Percentiles rank a stretch among this genome's conserved stretches.
Conservation (phyloP, 225 moss, liverwort and hornwort genomes). For the Rhytidiadelphus loreus region DNA sequence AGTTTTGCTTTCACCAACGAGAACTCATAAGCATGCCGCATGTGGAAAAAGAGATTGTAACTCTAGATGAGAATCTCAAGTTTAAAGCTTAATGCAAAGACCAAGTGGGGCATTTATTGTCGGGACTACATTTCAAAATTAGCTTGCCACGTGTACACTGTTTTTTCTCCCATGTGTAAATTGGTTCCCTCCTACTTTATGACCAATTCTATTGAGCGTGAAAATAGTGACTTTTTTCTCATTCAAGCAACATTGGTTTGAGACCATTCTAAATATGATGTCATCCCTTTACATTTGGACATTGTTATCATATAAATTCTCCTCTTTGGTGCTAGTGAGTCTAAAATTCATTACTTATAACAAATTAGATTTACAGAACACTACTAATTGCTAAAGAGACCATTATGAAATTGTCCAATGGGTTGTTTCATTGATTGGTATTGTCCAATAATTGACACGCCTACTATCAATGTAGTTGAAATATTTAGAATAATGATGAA, state of each 20-base stretch:
- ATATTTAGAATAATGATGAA: neutral
- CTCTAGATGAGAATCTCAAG: neutral
- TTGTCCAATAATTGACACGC: neutral
- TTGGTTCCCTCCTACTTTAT: fast-evolving
- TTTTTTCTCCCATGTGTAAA: too few species aligned
- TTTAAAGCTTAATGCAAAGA: neutral
- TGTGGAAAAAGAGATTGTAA: neutral
- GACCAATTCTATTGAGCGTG: fast-evolving
- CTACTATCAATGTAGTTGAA: neutral
- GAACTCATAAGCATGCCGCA: neutral
- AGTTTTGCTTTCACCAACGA: neutral
- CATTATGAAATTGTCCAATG: fast-evolving
- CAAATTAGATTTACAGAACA: fast-evolving
- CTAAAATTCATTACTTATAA: neutral
- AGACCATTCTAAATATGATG: neutral
- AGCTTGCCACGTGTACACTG: too few species aligned
- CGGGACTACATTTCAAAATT: neutral
- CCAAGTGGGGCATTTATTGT: neutral
- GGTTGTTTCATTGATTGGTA: neutral
- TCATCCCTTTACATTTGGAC: neutral
- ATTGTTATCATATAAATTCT: neutral
- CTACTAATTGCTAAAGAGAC: neutral
- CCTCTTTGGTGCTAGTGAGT: neutral
- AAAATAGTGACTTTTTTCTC: neutral
- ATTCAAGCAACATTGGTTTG: too few species aligned